Evolutionary conservation across 108 stramenopile species (phyloP), one percentile per base, ranked within the genome.

Genomic region (Hondaea fermentalgiana): DNA sequence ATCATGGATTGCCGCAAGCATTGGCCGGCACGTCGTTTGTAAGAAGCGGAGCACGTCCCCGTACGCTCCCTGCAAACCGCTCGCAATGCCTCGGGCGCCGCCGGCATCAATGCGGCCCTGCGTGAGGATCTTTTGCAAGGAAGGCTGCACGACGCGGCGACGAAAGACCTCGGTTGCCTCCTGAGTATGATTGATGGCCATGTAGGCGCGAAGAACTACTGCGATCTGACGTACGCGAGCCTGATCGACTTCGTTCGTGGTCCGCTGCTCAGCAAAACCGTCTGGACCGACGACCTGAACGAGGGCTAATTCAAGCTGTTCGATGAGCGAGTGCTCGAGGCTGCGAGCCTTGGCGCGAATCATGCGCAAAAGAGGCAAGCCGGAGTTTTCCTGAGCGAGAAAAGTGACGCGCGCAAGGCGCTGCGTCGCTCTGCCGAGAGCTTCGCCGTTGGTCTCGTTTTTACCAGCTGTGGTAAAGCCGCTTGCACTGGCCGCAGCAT

Each of bases 281-380:
- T 57, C 55, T 16, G 55, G 55, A 23, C 51, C 49, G 17, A 83
- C 49, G 45, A 45, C 45, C 76, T 83, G 76, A 8, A 83, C 51
- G 51, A 83, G 49, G 10, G 76, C 76, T 21, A 25, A 12, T 12
- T 83, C 76, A 6, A 83, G 76, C 76, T 83, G 49, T 35, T 83
- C 76, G 25, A 83, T 47, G 51, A 83, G 76, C n/a, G 76, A 83
- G 51, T 83, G 76, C 76, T 83, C 76, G 25, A 83, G 51, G 51
- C 76, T 83, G n/a, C 76, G 45, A 6, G 76, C 76, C 76, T 83
- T 83, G 19, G 76, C 76, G 51, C 76, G 76, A 23, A 83, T 83
- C 45, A 53, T 53, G n/a, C 76, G 76, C 19, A 83, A 45, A 10
- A 83, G 28, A 6, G 76, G 76, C 10, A 83, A 45, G 10, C 76